Evolutionary conservation across 2,329 filamentous ascomycete species (phyloP).

Genomic region (Phialophora expanda): DNA sequence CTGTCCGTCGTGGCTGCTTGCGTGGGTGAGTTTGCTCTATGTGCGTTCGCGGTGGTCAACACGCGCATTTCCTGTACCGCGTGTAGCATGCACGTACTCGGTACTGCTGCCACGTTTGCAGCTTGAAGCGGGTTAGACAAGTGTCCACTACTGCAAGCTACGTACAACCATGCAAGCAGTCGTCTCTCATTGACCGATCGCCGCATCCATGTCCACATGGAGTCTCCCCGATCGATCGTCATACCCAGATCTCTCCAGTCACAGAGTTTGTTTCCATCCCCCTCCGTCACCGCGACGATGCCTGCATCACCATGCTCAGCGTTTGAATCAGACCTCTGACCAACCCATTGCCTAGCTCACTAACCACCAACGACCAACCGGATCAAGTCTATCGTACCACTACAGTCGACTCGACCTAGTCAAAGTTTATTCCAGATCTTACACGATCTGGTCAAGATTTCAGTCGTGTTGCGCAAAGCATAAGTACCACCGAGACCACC

Average conservation of each 20-base stretch:
- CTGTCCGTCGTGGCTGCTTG: neutral
- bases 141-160: neutral
- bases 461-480: neutral
- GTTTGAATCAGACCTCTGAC: neutral
- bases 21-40: neutral
- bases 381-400: neutral
- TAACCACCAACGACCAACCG: conserved; percentile 6
- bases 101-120: neutral
- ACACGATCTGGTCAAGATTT: neutral
- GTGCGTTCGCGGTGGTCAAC: neutral
- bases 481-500: conserved; percentile 1
- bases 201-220: neutral
- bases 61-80: neutral
- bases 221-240: neutral
- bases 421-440: conserved; percentile 7
- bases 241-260: neutral
- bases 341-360: neutral
- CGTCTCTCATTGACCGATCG: neutral
- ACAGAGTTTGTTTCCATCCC: neutral
- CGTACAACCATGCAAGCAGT: neutral
- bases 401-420: neutral
- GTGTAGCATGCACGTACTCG: neutral
- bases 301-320: neutral
- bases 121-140: too few species aligned
- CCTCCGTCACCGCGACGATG: neutral